phyloP scores from a whole-genome alignment of 2,329 filamentous ascomycete genomes.

The Kalaharituber pfeilii region DNA sequence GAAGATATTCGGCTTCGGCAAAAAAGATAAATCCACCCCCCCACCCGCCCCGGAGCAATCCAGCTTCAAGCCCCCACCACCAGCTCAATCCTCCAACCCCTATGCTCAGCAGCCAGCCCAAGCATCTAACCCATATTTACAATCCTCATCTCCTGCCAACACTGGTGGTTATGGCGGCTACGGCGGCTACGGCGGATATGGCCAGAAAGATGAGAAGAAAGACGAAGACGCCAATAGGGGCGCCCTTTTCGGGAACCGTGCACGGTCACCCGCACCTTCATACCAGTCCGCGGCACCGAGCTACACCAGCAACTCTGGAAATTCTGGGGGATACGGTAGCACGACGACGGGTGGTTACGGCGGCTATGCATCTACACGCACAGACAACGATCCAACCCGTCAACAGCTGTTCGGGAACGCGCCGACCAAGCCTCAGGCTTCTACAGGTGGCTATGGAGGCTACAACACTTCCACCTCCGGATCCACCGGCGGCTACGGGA shows the following conservation, averaged over 20 bases:
- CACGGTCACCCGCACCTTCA: not conserved
- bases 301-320: not conserved
- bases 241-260: not conserved
- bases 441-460: not conserved
- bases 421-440: not conserved
- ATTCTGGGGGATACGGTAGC: not conserved
- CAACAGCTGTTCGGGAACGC: not conserved
- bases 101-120: not conserved
- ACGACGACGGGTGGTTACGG: not conserved
- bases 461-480: no score
- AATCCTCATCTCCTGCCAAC: not conserved
- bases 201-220: not conserved
- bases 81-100: not conserved
- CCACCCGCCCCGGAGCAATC: not conserved
- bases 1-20: not conserved
- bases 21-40: not conserved
- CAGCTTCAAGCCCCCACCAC: not conserved
- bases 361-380: not conserved
- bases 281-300: not conserved
- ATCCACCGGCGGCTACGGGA: not conserved
- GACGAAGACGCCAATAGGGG: not conserved
- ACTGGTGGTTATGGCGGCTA: not conserved
- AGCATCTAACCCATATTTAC: not conserved
- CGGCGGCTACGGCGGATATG: not conserved
- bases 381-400: not conserved